phyloP scores from a whole-genome alignment of 2,329 filamentous ascomycete species.

The Rhexocercosporidium sp. region DNA sequence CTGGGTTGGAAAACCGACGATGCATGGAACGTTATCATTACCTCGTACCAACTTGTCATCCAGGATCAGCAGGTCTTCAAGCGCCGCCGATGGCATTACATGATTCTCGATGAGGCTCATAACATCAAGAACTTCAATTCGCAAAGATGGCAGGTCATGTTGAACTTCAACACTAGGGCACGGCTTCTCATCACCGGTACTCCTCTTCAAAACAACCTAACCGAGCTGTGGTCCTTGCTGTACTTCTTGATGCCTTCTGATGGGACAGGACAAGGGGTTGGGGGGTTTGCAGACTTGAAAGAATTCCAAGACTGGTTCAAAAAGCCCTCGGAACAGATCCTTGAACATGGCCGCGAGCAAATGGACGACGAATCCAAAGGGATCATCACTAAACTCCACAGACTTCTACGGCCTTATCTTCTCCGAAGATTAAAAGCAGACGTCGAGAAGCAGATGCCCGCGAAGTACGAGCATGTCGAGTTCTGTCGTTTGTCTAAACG shows the following conservation, averaged over 20 bases:
- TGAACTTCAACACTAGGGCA: slow-evolving; percentile 90
- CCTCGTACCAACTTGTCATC: slow-evolving; percentile 94
- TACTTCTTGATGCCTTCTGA: slow-evolving; percentile 96
- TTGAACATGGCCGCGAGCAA: slow-evolving; percentile 91
- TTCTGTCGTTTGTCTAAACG: slow-evolving; percentile 95
- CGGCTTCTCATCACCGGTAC: slow-evolving; percentile 91
- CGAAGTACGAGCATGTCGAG: slow-evolving; percentile 96
- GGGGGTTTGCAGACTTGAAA: slow-evolving; percentile 90
- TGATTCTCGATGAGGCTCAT: slow-evolving; percentile 97
- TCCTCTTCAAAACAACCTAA: slow-evolving; percentile 94
- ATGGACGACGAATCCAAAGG: slow-evolving; percentile 93
- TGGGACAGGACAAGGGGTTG: slow-evolving; percentile 73
- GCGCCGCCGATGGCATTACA: slow-evolving; percentile 92
- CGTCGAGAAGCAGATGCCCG: slow-evolving; percentile 98
- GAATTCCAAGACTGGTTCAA: slow-evolving; percentile 97
- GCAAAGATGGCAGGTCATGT: slow-evolving; percentile 92
- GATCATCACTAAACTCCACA: slow-evolving; percentile 92
- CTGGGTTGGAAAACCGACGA: slow-evolving; percentile 93
- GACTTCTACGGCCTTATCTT: slow-evolving; percentile 89
- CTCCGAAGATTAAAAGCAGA: slow-evolving; percentile 91
- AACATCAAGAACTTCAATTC: slow-evolving; percentile 99
- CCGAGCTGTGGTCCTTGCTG: slow-evolving; percentile 93
- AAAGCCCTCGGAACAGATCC: slow-evolving; percentile 92
- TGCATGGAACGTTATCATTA: slow-evolving; percentile 96
- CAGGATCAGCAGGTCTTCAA: slow-evolving; percentile 96